Base-by-base conservation (phyloP, 495 filamentous ascomycete genomes). In the Chaetomium fimeti region DNA sequence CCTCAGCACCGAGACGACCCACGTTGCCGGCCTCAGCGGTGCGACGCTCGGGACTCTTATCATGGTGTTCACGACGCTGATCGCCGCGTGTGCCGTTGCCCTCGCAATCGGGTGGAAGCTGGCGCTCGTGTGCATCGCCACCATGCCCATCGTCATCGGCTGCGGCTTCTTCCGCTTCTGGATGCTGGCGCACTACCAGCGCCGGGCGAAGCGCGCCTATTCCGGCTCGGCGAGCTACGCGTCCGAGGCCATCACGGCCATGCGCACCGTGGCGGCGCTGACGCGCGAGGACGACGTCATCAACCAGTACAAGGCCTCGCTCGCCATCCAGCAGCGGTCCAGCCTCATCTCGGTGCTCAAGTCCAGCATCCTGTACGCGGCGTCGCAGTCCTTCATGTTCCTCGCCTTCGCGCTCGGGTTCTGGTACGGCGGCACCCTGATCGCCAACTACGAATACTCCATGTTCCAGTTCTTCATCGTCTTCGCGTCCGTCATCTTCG, bases 391-490 rank as follows among this genome's bases (percentile, higher is more conserved):
- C 11, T 75, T 94, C 42, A 85, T 88, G 70, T 93, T 96, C 80
- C 82, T 92, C 52, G 91, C 87, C 68, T 85, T 91, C 54, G 93
- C 91, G 11, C 85, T 97, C n/a, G 92, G 88, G 2, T 97, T 77
- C 62, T 77, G 90, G 91, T 56, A 94, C 69, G 93, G 93, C 56
- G 92, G 92, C 36, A 87, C 83, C 3, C 81, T 94, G 45, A 88
- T 97, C 48, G 84, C 83, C n/a, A 81, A 82, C 38, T 66, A 73
- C 32, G 88, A 96, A 73, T 91, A 90, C 67, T 70, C 77, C 61
- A 83, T 91, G 71, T 88, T 91, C 69, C 87, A 89, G 58, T 96
- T 95, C 81, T 97, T 96, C 75, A 78, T 96, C 63, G 90, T 89
- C 65, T 96, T 92, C 78, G 79, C 83, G 38, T 69, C 72, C 18